Evolutionary conservation across 2,329 filamentous ascomycete species (phyloP).

Genomic region (Cucurbitaria berberidis): DNA sequence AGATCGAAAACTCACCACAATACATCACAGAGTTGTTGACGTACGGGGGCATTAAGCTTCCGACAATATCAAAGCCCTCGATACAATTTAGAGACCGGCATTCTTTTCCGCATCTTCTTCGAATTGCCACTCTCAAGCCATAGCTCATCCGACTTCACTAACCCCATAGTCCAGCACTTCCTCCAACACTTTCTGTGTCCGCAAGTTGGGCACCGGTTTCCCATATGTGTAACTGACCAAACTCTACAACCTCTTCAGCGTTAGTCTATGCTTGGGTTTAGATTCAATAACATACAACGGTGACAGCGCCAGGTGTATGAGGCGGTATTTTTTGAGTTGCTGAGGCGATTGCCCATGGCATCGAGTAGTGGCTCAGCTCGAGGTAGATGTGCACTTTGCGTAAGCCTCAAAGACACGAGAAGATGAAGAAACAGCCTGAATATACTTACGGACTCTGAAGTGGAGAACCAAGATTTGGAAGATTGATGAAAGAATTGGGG

Average conservation of each 20-base stretch:
- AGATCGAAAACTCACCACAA: too few species aligned
- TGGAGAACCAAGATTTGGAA: too few species aligned
- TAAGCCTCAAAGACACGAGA: too few species aligned
- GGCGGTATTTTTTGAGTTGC: not conserved
- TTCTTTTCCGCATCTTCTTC: not conserved
- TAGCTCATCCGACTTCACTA: constrained; percentile 3
- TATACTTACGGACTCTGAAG: too few species aligned
- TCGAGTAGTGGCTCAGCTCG: not conserved
- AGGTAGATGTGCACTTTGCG: not conserved
- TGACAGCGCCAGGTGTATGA: constrained; percentile 10
- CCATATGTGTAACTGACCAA: not conserved
- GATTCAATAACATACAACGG: not conserved
- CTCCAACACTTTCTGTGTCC: constrained; percentile 7
- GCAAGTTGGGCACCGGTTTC: constrained; percentile 5
- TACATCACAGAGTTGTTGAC: too few species aligned
- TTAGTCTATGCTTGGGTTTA: not conserved
- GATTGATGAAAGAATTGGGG: too few species aligned
- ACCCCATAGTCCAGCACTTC: constrained; percentile 1
- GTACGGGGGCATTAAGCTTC: too few species aligned
- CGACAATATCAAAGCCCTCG: not conserved
- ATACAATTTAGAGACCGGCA: too few species aligned
- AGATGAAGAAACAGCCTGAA: too few species aligned
- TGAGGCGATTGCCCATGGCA: constrained; percentile 1
- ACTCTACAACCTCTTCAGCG: not conserved
- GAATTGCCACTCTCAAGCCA: constrained; percentile 1